A percentile compares a stretch with the other conserved stretches of the same genome.
phyloP scores from a whole-genome alignment of 116 monocot species.

The Trichopus zeylanicus region DNA sequence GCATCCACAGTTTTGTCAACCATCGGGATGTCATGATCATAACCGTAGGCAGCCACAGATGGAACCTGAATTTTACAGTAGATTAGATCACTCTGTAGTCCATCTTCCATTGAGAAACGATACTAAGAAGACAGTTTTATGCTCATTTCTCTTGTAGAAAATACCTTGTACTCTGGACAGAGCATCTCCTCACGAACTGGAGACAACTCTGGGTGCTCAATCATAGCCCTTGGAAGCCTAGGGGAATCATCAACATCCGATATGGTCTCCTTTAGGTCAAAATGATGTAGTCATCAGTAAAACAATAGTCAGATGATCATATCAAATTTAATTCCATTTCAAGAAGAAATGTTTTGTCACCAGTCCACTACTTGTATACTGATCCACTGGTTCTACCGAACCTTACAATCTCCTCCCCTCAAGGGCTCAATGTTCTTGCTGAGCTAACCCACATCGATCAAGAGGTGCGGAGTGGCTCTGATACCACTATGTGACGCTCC shows the following conservation, averaged over 20 bases:
- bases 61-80: constrained; percentile 17
- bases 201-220: constrained; percentile 56
- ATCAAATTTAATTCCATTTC: neutral
- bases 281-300: neutral
- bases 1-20: constrained; percentile 74
- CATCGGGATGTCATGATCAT: constrained; percentile 61
- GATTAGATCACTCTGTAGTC: neutral
- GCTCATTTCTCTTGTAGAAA: too few relatives aligned
- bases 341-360: neutral
- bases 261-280: constrained; percentile 16
- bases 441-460: too few relatives aligned
- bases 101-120: too few relatives aligned
- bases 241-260: constrained; percentile 18
- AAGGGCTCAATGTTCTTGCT: too few relatives aligned
- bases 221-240: constrained; percentile 23
- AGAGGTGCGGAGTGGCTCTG: too few relatives aligned
- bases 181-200: constrained; percentile 65
- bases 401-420: too few relatives aligned
- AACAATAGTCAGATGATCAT: neutral
- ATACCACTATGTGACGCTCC: too few relatives aligned
- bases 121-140: too few relatives aligned
- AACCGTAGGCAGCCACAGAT: constrained; percentile 3
- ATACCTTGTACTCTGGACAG: neutral
- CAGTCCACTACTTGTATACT: constrained; percentile 42
- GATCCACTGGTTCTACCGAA: too few relatives aligned